These are phyloP conservation scores for Cytidiella melzeri DNA, from an alignment of 768 basidiomycete genomes.

Conservation along the genomic window DNA sequence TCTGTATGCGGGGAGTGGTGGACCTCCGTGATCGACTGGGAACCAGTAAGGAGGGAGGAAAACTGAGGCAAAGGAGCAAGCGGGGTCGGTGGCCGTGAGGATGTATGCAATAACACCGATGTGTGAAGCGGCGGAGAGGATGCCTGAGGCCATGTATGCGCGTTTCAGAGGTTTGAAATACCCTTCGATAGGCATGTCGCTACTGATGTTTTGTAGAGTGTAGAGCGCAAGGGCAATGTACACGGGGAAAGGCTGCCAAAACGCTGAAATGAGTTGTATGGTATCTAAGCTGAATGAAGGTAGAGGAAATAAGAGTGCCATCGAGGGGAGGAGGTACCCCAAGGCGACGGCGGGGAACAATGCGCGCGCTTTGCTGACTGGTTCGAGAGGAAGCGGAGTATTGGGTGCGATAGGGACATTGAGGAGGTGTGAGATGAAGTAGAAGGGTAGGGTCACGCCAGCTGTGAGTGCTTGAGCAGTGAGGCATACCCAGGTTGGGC, in stretches of 20 bases:
- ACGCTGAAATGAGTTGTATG: constrained; percentile 9
- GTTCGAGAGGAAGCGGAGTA: not conserved
- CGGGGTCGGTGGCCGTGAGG: constrained; percentile 2
- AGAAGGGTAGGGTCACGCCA: constrained; percentile 9
- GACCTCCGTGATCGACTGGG: not conserved
- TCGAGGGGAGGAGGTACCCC: constrained; percentile 6
- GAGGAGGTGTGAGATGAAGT: constrained; percentile 7
- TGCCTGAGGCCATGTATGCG: constrained; percentile 3
- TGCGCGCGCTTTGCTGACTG: constrained; percentile 1
- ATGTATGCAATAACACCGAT: constrained; percentile 2
- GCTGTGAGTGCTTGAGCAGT: constrained; percentile 9
- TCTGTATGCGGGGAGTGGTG: constrained; percentile 4
- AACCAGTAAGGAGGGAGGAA: constrained; percentile 9
- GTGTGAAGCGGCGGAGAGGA: constrained; percentile 6
- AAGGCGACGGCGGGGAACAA: constrained; percentile 5
- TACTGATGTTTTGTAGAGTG: not conserved
- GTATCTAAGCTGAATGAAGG: not conserved
- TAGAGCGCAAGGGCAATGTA: constrained; percentile 2
- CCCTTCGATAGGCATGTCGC: not conserved
- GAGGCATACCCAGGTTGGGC: constrained; percentile 7
- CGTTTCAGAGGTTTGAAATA: constrained; percentile 2
- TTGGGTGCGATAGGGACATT: not conserved
- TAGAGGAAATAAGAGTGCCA: constrained; percentile 6
- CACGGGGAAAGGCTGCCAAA: constrained; percentile 13
- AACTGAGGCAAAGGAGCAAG: constrained; percentile 11